Percentiles rank a stretch among this genome's conserved stretches.
These are phyloP conservation scores for Citrus trifoliata DNA, from an alignment of 345 rosid genomes.

Conservation along the genomic window DNA sequence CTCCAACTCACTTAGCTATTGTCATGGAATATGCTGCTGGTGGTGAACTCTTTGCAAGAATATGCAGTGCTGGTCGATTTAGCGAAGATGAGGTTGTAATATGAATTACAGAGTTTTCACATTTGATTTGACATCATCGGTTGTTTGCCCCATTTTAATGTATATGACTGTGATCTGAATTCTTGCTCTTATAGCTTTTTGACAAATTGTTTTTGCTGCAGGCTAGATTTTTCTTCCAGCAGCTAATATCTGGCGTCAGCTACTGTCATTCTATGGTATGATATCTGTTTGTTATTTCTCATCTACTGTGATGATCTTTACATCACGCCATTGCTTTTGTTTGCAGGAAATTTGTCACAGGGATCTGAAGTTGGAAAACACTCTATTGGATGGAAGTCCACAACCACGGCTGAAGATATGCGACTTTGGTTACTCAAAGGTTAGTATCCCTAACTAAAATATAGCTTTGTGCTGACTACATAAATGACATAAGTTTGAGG, in stretches of 20 bases:
- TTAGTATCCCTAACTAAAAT: slow-evolving; percentile 5
- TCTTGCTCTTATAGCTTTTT: not conserved
- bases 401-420: slow-evolving; percentile 60
- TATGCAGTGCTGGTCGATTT: slow-evolving; percentile 83
- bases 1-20: slow-evolving; percentile 78
- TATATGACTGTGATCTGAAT: not conserved
- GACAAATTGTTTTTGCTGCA: slow-evolving; percentile 12
- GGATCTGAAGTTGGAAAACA: slow-evolving; percentile 59
- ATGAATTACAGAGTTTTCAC: slow-evolving; percentile 2
- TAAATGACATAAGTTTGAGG: not conserved
- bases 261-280: slow-evolving; percentile 83
- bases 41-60: slow-evolving; percentile 79
- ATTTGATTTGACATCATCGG: not conserved
- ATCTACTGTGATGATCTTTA: not conserved
- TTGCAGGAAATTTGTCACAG: slow-evolving; percentile 63
- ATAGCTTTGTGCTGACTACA: not conserved
- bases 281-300: not conserved
- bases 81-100: slow-evolving; percentile 81
- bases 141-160: not conserved
- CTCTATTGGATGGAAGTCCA: slow-evolving; percentile 60
- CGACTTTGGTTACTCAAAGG: slow-evolving; percentile 67
- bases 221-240: slow-evolving; percentile 90
- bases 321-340: slow-evolving; percentile 1
- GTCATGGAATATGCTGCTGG: slow-evolving; percentile 94
- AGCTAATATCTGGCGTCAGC: slow-evolving; percentile 89